These are phyloP conservation scores for Fusarium pseudocircinatum DNA, from an alignment of 2,329 filamentous ascomycete species.

Conservation along the genomic window DNA sequence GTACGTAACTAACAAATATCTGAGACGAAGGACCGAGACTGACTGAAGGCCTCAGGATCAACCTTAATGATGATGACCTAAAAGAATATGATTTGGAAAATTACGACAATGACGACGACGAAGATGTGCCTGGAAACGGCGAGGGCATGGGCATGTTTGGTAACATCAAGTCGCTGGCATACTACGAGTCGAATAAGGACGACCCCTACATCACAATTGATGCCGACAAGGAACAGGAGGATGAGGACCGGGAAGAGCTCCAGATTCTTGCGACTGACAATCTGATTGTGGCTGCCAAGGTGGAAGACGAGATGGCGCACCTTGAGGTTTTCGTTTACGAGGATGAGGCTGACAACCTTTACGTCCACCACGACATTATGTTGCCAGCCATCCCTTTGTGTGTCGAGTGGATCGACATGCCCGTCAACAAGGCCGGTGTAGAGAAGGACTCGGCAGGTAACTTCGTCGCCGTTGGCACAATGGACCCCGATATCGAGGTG, in stretches of 20 bases:
- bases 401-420: slow-evolving; percentile 93
- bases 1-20: slow-evolving; percentile 40
- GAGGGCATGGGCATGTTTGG: slow-evolving; percentile 92
- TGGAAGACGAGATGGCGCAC: slow-evolving; percentile 97
- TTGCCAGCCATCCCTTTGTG: slow-evolving; percentile 94
- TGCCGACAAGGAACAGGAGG: slow-evolving; percentile 73
- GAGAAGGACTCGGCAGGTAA: slow-evolving; percentile 78
- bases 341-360: slow-evolving; percentile 93
- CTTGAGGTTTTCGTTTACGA: slow-evolving; percentile 98
- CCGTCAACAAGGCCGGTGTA: slow-evolving; percentile 76
- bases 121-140: slow-evolving; percentile 56
- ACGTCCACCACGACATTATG: slow-evolving; percentile 99
- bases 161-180: slow-evolving; percentile 91
- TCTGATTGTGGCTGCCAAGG: slow-evolving; percentile 87
- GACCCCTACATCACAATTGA: slow-evolving; percentile 96
- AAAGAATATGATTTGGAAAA: slow-evolving; percentile 97
- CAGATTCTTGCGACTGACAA: slow-evolving; percentile 95
- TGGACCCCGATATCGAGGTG: slow-evolving; percentile 98
- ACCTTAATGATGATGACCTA: slow-evolving; percentile 79
- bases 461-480: slow-evolving; percentile 94
- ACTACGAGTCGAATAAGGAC: slow-evolving; percentile 92
- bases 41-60: slow-evolving; percentile 52
- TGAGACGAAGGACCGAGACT: slow-evolving; percentile 1
- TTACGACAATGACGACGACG: slow-evolving; percentile 86
- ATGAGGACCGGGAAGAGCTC: slow-evolving; percentile 91